phyloP scores from a whole-genome alignment of 345 rosid genomes.

The Isatis tinctoria region DNA sequence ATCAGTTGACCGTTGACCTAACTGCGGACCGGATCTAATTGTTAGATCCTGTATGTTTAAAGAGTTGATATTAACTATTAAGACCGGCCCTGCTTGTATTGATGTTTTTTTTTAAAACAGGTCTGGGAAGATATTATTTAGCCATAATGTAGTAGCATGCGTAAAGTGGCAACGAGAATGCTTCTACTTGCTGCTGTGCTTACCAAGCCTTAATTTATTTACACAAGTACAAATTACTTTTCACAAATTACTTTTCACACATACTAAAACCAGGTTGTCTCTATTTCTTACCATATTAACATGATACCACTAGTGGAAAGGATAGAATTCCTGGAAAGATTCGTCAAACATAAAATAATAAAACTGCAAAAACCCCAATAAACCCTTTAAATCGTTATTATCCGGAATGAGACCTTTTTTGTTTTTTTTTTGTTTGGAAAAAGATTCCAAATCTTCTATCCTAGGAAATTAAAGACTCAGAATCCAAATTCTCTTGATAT shows the following conservation, averaged over 20 bases:
- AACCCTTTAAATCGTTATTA: not conserved
- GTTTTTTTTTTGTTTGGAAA: not conserved
- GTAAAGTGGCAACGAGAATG: too few species aligned
- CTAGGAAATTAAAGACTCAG: conserved; percentile 3
- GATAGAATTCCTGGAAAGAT: not conserved
- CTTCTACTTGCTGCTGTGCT: too few species aligned
- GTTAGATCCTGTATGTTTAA: too few species aligned
- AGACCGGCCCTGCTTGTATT: too few species aligned
- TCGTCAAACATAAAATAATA: not conserved
- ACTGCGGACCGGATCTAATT: too few species aligned
- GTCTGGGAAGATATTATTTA: too few species aligned
- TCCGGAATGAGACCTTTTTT: not conserved
- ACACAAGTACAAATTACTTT: not conserved
- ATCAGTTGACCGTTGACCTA: too few species aligned
- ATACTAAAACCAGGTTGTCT: not conserved
- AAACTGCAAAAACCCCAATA: not conserved
- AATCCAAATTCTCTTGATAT: not conserved
- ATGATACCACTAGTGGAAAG: not conserved
- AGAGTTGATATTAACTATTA: too few species aligned
- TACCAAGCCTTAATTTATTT: not conserved
- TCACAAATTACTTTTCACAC: not conserved
- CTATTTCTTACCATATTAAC: not conserved
- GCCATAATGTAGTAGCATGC: too few species aligned
- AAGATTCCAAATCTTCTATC: not conserved
- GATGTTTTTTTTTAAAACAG: too few species aligned